Evolutionary conservation across 352 stramenopile genomes (phyloP).

Genomic region (Chrysophaeum taylorii): DNA sequence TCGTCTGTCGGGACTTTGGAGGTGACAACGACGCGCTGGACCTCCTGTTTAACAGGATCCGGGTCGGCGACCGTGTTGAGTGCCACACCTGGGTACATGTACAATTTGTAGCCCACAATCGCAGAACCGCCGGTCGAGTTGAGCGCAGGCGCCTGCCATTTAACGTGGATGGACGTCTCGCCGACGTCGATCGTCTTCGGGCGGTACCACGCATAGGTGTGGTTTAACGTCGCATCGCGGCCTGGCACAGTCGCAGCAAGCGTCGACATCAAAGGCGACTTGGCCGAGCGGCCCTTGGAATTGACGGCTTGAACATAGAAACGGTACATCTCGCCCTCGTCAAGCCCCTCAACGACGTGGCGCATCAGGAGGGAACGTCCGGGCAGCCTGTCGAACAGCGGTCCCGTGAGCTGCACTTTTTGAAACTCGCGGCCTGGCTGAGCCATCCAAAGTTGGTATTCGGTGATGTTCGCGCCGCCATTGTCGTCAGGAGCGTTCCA

Average conservation of each 20-base stretch:
- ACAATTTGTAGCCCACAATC: conserved; percentile 79
- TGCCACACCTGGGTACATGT: conserved; percentile 60
- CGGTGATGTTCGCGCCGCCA: conserved; percentile 70
- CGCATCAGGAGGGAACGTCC: conserved; percentile 2
- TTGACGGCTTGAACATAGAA: conserved; percentile 81
- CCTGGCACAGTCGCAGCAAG: conserved; percentile 60
- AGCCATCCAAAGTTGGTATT: conserved; percentile 81
- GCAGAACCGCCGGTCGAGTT: conserved; percentile 42
- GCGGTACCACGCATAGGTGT: conserved; percentile 19
- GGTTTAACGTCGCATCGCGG: conserved; percentile 27
- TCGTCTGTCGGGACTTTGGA: conserved; percentile 49
- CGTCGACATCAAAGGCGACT: conserved; percentile 68
- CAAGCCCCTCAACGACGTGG: conserved; percentile 34
- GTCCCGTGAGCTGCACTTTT: too few relatives aligned
- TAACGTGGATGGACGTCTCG: conserved; percentile 44
- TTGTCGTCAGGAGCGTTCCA: conserved; percentile 80
- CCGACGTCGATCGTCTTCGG: conserved; percentile 35
- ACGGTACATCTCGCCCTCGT: conserved; percentile 71
- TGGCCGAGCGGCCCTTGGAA: conserved; percentile 56
- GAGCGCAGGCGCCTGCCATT: conserved; percentile 59
- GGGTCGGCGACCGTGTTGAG: conserved; percentile 42
- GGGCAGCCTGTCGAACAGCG: conserved; percentile 13
- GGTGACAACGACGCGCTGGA: conserved; percentile 72
- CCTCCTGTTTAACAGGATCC: conserved; percentile 57
- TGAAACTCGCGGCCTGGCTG: conserved; percentile 29